Conservation (phyloP, 495 filamentous ascomycete species). For the Daldinia vernicosa region DNA sequence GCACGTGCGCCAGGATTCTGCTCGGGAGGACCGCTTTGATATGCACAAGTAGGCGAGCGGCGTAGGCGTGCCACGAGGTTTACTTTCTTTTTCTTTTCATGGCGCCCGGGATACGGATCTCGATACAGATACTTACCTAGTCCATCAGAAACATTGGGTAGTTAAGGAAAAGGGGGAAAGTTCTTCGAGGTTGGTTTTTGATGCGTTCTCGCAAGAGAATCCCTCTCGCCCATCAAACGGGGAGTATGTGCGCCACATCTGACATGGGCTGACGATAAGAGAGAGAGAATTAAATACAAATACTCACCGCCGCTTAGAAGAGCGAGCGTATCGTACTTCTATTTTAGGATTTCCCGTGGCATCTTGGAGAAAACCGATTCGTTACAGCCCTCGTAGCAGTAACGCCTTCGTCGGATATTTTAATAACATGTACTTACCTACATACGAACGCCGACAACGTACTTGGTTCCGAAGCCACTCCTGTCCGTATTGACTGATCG, state of each 20-base stretch:
- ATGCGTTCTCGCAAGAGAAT: background rate
- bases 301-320: background rate
- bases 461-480: background rate
- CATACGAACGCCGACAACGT: no score
- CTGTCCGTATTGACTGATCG: background rate
- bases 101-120: no score
- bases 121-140: no score
- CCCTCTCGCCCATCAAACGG: background rate
- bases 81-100: background rate
- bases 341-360: background rate
- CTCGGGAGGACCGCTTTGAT: conserved; percentile 8
- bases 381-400: background rate
- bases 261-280: background rate
- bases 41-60: conserved; percentile 19
- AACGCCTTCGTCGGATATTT: background rate
- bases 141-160: no score
- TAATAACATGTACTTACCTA: background rate
- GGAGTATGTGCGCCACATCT: background rate
- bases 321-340: background rate
- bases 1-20: conserved; percentile 33
- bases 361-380: background rate
- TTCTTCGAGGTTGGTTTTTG: background rate
- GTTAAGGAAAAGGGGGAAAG: background rate
- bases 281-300: background rate
- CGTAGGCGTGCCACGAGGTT: conserved; percentile 36